A percentile compares a stretch with the other conserved stretches of the same genome.
These are phyloP conservation scores for Fusarium longipes DNA, from an alignment of 2,329 filamentous ascomycete species.

Conservation along the genomic window DNA sequence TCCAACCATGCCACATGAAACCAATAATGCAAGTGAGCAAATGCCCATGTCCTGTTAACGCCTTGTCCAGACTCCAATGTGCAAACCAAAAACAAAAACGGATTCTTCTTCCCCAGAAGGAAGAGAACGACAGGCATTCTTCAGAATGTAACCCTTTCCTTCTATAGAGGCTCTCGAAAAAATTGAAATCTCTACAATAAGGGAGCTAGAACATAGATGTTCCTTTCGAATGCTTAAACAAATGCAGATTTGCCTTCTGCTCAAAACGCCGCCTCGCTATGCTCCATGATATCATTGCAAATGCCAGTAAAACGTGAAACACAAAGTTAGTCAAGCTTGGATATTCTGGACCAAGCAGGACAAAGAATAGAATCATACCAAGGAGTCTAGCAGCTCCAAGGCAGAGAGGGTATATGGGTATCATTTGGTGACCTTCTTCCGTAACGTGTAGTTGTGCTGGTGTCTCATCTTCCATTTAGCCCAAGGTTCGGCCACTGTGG, in stretches of 20 bases:
- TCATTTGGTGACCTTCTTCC: constrained; percentile 47
- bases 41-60: constrained; percentile 25
- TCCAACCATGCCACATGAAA: constrained; percentile 37
- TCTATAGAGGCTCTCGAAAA: constrained; percentile 21
- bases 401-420: constrained; percentile 46
- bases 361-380: constrained; percentile 39
- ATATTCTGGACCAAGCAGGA: constrained; percentile 29
- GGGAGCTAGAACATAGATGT: constrained; percentile 16
- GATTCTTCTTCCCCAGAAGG: constrained; percentile 2
- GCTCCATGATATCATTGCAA: constrained; percentile 49
- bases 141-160: constrained; percentile 23
- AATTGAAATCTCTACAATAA: constrained; percentile 28
- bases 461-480: constrained; percentile 49
- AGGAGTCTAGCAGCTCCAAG: constrained; percentile 25
- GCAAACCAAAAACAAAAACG: constrained; percentile 17
- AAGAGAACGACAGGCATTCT: constrained; percentile 17
- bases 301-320: constrained; percentile 41
- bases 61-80: constrained; percentile 35
- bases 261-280: constrained; percentile 56
- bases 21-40: constrained; percentile 27
- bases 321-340: constrained; percentile 27
- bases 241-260: constrained; percentile 43
- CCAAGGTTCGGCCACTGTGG: constrained; percentile 64
- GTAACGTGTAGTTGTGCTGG: constrained; percentile 26
- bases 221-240: constrained; percentile 39